These are phyloP conservation scores for Heritiera fomes DNA, from an alignment of 345 rosid species.

Conservation along the genomic window DNA sequence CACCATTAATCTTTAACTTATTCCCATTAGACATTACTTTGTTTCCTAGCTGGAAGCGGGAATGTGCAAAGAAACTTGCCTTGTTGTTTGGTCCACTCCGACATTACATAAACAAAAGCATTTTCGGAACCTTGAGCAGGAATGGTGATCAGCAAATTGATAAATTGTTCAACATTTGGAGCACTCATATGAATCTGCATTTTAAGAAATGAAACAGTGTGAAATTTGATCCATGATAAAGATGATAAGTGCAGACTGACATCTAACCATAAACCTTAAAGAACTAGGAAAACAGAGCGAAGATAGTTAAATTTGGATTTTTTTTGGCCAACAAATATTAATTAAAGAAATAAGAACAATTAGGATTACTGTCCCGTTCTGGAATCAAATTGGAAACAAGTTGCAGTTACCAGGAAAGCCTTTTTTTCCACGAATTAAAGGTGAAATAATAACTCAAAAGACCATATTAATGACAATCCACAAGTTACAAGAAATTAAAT, in stretches of 20 bases:
- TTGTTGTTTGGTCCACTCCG: constrained; percentile 91
- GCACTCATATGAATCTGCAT: constrained; percentile 88
- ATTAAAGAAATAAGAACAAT: neutral
- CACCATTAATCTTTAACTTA: neutral
- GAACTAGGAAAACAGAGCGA: neutral
- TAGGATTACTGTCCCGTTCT: neutral
- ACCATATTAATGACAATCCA: constrained; percentile 4
- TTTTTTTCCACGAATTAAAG: neutral
- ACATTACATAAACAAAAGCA: constrained; percentile 74
- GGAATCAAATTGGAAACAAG: neutral
- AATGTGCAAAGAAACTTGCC: constrained; percentile 44
- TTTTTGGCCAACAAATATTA: neutral
- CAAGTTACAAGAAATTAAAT: neutral
- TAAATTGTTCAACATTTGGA: constrained; percentile 73
- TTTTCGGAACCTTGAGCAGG: constrained; percentile 67
- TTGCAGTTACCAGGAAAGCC: neutral
- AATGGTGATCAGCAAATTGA: constrained; percentile 64
- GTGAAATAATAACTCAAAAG: constrained; percentile 4
- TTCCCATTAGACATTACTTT: neutral
- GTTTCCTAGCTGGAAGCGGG: neutral
- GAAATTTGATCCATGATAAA: constrained; percentile 10
- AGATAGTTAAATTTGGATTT: neutral
- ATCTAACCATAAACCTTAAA: constrained; percentile 12
- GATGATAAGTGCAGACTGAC: neutral
- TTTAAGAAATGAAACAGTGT: constrained; percentile 9